phyloP scores from a whole-genome alignment of 78 protist species.

The Fonticula alba region DNA sequence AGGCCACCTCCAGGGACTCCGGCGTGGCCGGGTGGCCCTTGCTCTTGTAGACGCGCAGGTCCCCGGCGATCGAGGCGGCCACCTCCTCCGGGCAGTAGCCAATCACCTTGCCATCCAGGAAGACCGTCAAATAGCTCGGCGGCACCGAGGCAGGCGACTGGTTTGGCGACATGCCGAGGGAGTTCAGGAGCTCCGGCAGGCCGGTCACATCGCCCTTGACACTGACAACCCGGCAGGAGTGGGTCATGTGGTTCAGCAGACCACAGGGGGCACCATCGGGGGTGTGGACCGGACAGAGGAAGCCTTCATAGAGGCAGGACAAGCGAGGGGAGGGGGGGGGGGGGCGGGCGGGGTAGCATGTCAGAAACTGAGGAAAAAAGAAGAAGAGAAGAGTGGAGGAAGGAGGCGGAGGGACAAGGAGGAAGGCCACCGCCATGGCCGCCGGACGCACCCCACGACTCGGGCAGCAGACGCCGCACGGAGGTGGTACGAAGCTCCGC shows the following conservation, averaged over 20 bases:
- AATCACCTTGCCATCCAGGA: slow-evolving; percentile 18
- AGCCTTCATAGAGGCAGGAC: slow-evolving; percentile 25
- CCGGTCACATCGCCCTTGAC: neutral
- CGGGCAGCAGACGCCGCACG: slow-evolving; percentile 86
- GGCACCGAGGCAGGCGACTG: neutral
- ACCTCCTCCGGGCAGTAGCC: neutral
- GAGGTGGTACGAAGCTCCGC: slow-evolving; percentile 76
- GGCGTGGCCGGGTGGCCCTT: neutral
- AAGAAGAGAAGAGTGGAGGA: neutral
- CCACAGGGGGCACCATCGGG: slow-evolving; percentile 99
- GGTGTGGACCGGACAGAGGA: slow-evolving; percentile 98
- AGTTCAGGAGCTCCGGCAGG: neutral
- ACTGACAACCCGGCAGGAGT: slow-evolving; percentile 22
- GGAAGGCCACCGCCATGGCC: neutral
- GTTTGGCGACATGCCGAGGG: neutral
- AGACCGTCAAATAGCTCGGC: slow-evolving; percentile 2
- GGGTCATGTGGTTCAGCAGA: slow-evolving; percentile 79
- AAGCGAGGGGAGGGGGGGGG: neutral
- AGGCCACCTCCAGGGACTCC: slow-evolving; percentile 5
- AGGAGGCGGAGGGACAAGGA: neutral
- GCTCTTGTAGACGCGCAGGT: slow-evolving; percentile 13
- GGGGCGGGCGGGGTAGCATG: neutral
- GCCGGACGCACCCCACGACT: slow-evolving; percentile 53
- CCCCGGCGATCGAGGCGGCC: neutral
- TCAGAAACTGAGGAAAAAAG: neutral